Evolutionary conservation across 2,329 filamentous ascomycete species (phyloP).

Genomic region (Colletotrichum tropicale): DNA sequence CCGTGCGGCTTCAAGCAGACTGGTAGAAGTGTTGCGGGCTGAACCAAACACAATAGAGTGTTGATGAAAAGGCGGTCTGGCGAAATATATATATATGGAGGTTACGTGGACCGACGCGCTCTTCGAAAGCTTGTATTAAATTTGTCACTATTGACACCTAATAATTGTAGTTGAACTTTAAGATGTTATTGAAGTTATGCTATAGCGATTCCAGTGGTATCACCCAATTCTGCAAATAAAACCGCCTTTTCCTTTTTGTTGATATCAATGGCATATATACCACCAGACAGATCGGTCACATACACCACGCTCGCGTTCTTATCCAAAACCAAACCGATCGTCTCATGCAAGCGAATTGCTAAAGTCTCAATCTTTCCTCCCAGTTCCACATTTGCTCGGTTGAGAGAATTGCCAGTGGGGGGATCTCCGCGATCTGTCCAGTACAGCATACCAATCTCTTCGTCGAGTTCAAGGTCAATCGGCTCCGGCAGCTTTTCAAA

Average conservation of each 20-base stretch:
- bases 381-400: not conserved
- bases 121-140: not conserved
- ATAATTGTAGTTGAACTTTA: not conserved
- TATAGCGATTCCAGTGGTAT: not conserved
- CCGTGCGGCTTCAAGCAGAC: not conserved
- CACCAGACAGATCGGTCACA: not conserved
- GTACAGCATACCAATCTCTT: not conserved
- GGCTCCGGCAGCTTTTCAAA: not conserved
- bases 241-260: not conserved
- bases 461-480: constrained; percentile 1
- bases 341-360: not conserved
- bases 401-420: not conserved
- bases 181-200: not conserved
- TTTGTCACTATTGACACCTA: not conserved
- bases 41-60: not conserved
- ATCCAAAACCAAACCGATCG: not conserved
- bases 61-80: not conserved
- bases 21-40: not conserved
- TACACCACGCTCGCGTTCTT: not conserved
- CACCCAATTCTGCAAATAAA: not conserved
- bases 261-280: not conserved
- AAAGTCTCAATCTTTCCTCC: not conserved
- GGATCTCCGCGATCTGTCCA: constrained; percentile 11
- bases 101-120: not conserved
- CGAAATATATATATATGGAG: not conserved